Base-by-base conservation (phyloP, 2,329 filamentous ascomycete species). In the Fusarium multiceps region DNA sequence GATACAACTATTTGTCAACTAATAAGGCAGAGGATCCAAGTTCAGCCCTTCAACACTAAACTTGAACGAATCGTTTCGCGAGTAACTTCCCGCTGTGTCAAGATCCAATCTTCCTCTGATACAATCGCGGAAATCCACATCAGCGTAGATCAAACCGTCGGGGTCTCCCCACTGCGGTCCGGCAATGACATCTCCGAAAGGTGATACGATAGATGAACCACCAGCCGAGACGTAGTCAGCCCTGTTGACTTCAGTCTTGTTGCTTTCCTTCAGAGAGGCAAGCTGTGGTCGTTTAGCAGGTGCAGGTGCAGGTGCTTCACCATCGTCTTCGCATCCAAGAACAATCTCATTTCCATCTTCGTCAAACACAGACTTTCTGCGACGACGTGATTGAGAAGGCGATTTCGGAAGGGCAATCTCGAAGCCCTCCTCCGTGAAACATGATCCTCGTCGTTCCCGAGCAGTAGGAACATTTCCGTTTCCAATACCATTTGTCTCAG, bases 111-210 rank as follows among this genome's bases (percentile, higher is more conserved):
- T 84, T 0, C 94, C 94, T 12, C 93, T 85, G 71, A 94, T 88
- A 73, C 94, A 97, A 71, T 97, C 93, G 49, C 97, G 92, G 74
- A 98, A 91, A 75, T 98, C 93, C 6, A 94, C 90, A 69, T 96
- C 92, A 1, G 88, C 85, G 34, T 87, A 87, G 54, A 94, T 81
- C 30, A 97, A 78, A 0, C 88, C 87, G 6, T 88, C 84, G 58
- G 90, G 80, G 64, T 94, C 90, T 63, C 97, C 92, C 94, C 94
- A 97, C 62, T 96, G 83, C 1, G 94, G 94, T 0, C 92, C 93
- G 3, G 89, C 89, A 2, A 97, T 80, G 0, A 95, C 88, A n/a
- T 94, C 88, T 0, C 94, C 95, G 43, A 91, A 84, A 0, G 94
- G 94, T 12, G 88, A 90, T 27, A 97, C 84, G 70, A 98, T 95